phyloP scores from a whole-genome alignment of 169 alveolate genomes.

The Amoebophrya sp. region DNA sequence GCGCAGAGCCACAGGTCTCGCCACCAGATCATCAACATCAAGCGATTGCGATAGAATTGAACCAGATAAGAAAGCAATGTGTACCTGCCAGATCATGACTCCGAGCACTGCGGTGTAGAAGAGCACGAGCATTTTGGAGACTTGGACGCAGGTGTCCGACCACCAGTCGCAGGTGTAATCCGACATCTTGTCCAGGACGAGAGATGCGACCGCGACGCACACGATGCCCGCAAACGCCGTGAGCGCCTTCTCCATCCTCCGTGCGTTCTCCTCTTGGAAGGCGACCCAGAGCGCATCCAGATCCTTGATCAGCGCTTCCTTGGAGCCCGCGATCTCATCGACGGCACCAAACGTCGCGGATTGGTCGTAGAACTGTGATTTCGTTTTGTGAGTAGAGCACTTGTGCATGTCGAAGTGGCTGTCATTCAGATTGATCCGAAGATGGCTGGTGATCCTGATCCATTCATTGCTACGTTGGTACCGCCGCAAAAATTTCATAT shows the following conservation, averaged over 20 bases:
- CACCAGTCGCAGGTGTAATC: conserved; percentile 21
- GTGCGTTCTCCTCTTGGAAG: background rate
- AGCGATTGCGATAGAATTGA: background rate
- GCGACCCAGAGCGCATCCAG: background rate
- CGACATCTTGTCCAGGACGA: conserved; percentile 6
- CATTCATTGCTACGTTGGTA: too few relatives aligned
- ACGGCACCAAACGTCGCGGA: background rate
- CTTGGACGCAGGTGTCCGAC: background rate
- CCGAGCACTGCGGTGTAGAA: background rate
- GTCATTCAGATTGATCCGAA: too few relatives aligned
- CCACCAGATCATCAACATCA: background rate
- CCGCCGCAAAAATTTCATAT: too few relatives aligned
- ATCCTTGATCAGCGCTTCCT: background rate
- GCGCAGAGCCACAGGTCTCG: background rate
- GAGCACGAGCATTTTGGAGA: background rate
- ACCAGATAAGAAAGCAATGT: background rate
- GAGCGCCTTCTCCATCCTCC: conserved; percentile 13
- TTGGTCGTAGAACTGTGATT: background rate
- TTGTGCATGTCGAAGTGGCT: too few relatives aligned
- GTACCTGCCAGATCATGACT: background rate
- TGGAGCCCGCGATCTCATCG: background rate
- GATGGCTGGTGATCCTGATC: too few relatives aligned
- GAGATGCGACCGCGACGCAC: background rate
- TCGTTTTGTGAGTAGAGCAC: background rate
- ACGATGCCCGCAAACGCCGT: conserved; percentile 11